Evolutionary conservation across 164 flowering plant genomes (phyloP).

Genomic region (Piper betle): DNA sequence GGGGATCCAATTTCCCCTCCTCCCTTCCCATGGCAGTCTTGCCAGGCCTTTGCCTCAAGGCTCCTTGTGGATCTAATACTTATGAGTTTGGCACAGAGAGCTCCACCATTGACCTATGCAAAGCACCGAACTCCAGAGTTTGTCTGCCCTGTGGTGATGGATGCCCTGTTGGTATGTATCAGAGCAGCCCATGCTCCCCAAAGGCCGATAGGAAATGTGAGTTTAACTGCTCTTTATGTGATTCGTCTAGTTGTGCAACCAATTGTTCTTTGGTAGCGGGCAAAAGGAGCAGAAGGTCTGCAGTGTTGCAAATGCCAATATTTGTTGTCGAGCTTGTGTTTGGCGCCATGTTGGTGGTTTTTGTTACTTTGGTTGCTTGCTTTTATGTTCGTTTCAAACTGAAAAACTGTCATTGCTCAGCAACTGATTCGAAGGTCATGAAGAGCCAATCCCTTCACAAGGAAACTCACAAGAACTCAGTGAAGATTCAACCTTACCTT

Average conservation of each 20-base stretch:
- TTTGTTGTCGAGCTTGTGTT: conserved; percentile 62
- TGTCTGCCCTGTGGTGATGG: conserved; percentile 67
- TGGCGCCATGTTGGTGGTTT: conserved; percentile 43
- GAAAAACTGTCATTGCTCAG: conserved; percentile 46
- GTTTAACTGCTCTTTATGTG: conserved; percentile 64
- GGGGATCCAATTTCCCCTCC: conserved; percentile 74
- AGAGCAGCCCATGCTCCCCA: conserved; percentile 24
- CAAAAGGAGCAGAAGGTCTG: conserved; percentile 25
- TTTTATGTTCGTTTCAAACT: conserved; percentile 65
- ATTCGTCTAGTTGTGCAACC: conserved; percentile 41
- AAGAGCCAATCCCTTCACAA: conserved; percentile 26
- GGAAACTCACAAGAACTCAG: conserved; percentile 13
- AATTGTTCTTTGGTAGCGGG: conserved; percentile 35
- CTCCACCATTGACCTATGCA: conserved; percentile 27
- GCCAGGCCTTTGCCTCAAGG: conserved; percentile 50
- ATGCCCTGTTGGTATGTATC: conserved; percentile 64
- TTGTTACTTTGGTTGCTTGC: conserved; percentile 44
- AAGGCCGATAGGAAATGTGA: conserved; percentile 48
- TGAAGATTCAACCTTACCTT: conserved; percentile 48
- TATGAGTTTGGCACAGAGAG: conserved; percentile 35
- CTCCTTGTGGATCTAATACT: conserved; percentile 45
- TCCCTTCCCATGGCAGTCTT: conserved; percentile 71
- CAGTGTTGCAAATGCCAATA: conserved; percentile 61
- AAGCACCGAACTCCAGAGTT: conserved; percentile 25
- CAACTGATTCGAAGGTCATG: conserved; percentile 14